Conservation (phyloP, 1,139 yeast genomes). For the Candida sp. region DNA sequence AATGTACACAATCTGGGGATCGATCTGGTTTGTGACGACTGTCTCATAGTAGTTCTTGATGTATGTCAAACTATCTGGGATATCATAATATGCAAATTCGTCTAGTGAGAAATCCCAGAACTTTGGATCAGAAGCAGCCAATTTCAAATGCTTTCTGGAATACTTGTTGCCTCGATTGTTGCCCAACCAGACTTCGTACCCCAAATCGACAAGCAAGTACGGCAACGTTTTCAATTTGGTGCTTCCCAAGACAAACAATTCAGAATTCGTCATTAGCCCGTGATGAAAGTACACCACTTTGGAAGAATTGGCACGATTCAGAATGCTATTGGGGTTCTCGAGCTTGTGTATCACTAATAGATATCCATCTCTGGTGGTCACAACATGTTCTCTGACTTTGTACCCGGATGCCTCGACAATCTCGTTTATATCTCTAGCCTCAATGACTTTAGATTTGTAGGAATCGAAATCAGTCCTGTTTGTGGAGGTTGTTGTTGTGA, state of each 20-base stretch:
- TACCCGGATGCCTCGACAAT: constrained; percentile 69
- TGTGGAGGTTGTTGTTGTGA: background rate
- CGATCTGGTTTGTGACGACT: background rate
- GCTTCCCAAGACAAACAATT: constrained; percentile 45
- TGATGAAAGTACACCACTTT: constrained; percentile 50
- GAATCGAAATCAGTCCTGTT: background rate
- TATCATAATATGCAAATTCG: constrained; percentile 84
- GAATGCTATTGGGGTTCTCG: constrained; percentile 14
- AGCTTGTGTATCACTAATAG: constrained; percentile 43
- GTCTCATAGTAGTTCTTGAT: constrained; percentile 30
- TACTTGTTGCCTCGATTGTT: constrained; percentile 42
- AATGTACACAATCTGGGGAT: constrained; percentile 30
- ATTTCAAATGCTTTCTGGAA: constrained; percentile 40
- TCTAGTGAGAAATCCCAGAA: constrained; percentile 91
- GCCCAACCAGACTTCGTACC: constrained; percentile 43
- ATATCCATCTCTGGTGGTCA: constrained; percentile 51
- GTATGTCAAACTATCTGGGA: constrained; percentile 75
- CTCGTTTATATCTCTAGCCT: constrained; percentile 61
- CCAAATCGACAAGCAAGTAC: constrained; percentile 30
- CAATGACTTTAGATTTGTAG: constrained; percentile 8
- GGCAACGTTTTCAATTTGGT: constrained; percentile 34
- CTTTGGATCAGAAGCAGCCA: constrained; percentile 44
- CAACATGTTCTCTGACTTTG: constrained; percentile 72
- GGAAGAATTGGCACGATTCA: constrained; percentile 4
- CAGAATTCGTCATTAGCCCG: constrained; percentile 51